Base-by-base conservation (phyloP, 2,329 filamentous ascomycete species). In the Coniochaeta prunicola region DNA sequence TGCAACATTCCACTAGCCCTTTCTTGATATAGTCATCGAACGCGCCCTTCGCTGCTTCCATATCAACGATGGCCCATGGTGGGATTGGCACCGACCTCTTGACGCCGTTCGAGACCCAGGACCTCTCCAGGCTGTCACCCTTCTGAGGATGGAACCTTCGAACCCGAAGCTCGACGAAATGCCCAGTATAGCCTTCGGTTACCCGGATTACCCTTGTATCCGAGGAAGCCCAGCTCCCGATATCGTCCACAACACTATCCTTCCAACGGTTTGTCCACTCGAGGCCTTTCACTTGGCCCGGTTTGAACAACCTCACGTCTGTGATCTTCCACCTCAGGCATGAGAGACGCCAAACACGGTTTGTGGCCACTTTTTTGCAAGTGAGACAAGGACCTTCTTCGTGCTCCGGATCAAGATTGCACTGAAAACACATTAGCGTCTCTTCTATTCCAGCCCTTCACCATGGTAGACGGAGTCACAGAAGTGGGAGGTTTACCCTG, bases 321-420 rank as follows among this genome's bases (percentile, higher is more conserved):
- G 78, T 81, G 61, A 86, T 80, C 66, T 85, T 86, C 68, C 81
- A 81, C n/a, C 83, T 77, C 57, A 85, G 71, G 63, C 83, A 86
- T 9, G 81, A 82, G 45, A 84, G 75, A 6, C 80, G 76, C 63
- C 77, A 79, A 2, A 81, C 59, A 55, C 59, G 72, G 61, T 78
- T 81, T n/a, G 72, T 77, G 17, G 73, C 69, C 5, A 82, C 75
- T 60, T 78, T 84, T 59, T 75, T 75, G 69, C 83, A 86, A 3
- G 80, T 80, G 21, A 80, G 59, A 62, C 83, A 86, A 7, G 74
- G 69, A 0, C 79, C 81, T 9, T 68, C 68, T 21, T 76, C 75
- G 59, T 83, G 72, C 1, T 74, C 70, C 0, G 74, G 71, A 56
- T 84, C 80, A 28, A 74, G 75, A 59, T 81, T 75, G 64, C 83